Conservation (phyloP, 768 basidiomycete genomes). For the Leccinum obscurum region DNA sequence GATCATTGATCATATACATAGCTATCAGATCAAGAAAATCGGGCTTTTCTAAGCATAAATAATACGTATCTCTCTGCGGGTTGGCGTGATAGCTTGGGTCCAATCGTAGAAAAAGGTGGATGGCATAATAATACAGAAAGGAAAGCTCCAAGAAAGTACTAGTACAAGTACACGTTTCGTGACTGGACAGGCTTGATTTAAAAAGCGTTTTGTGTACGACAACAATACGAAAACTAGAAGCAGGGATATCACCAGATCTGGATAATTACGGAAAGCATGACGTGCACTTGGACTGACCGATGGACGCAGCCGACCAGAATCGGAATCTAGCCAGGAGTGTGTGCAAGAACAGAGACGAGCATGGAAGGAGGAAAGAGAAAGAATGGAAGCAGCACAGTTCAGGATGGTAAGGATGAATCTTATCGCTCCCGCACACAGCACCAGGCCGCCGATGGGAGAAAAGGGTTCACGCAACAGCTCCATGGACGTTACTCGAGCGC, state of each 20-base stretch:
- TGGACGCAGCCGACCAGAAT: conserved; percentile 13
- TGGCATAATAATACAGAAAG: conserved; percentile 30
- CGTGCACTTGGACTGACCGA: conserved; percentile 6
- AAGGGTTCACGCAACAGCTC: conserved; percentile 29
- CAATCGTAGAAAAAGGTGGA: conserved; percentile 14
- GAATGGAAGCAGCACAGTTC: conserved; percentile 13
- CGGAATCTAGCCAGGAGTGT: conserved; percentile 21
- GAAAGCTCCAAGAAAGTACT: conserved; percentile 28
- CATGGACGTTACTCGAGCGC: conserved; percentile 31
- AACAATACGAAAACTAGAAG: conserved; percentile 21
- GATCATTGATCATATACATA: conserved; percentile 22
- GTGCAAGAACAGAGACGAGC: conserved; percentile 23
- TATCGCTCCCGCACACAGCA: conserved; percentile 15
- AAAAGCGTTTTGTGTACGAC: conserved; percentile 23
- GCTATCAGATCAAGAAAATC: conserved; percentile 23
- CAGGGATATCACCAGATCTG: conserved; percentile 17
- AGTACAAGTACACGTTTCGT: conserved; percentile 26
- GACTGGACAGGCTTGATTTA: conserved; percentile 9
- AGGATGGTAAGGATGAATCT: background rate
- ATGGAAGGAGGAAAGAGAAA: conserved; percentile 7
- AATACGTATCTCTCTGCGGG: conserved; percentile 10
- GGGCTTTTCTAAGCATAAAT: conserved; percentile 23
- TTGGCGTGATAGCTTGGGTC: conserved; percentile 11
- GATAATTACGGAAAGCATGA: conserved; percentile 20
- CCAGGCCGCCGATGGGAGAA: conserved; percentile 16